These are phyloP conservation scores for Gnetum montanum DNA, from an alignment of 75 land plant species.

Conservation along the genomic window DNA sequence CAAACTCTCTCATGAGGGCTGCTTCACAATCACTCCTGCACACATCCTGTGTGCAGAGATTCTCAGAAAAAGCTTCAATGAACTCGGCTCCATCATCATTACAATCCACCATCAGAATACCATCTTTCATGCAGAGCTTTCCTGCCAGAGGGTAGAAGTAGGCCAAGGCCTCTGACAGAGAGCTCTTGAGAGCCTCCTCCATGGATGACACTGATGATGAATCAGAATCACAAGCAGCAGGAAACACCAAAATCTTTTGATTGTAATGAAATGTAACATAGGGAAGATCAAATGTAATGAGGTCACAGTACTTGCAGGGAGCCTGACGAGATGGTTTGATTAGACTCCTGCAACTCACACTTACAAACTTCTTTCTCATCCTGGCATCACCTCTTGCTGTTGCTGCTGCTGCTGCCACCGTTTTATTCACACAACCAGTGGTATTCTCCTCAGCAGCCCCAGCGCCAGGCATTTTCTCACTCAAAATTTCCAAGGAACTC, in stretches of 20 bases:
- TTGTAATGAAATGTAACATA: slow-evolving; percentile 63
- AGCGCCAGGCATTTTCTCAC: too few relatives aligned
- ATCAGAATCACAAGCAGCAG: too few relatives aligned
- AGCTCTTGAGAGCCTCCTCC: slow-evolving; percentile 39
- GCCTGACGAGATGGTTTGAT: slow-evolving; percentile 14
- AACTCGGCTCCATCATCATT: slow-evolving; percentile 53
- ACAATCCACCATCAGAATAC: slow-evolving; percentile 49
- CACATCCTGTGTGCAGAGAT: slow-evolving; percentile 4
- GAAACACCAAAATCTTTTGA: slow-evolving; percentile 51
- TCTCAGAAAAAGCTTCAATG: slow-evolving; percentile 22
- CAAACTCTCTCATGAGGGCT: slow-evolving; percentile 19
- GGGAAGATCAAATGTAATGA: slow-evolving; percentile 62
- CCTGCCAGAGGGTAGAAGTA: slow-evolving; percentile 61
- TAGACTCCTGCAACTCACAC: too few relatives aligned
- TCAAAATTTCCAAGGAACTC: too few relatives aligned
- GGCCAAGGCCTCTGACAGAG: slow-evolving; percentile 33
- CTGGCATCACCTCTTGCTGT: too few relatives aligned
- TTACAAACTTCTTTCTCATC: too few relatives aligned
- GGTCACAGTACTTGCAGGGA: slow-evolving; percentile 32
- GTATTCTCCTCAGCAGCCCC: too few relatives aligned
- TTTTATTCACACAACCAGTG: too few relatives aligned
- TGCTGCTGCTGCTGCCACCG: too few relatives aligned
- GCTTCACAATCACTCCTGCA: slow-evolving; percentile 12
- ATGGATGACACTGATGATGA: slow-evolving; percentile 17
- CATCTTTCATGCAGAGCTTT: slow-evolving; percentile 43